Evolutionary conservation across 1,284 basidiomycete genomes (phyloP), one percentile per base, ranked within the genome.

Genomic region (Puccinia polysora): DNA sequence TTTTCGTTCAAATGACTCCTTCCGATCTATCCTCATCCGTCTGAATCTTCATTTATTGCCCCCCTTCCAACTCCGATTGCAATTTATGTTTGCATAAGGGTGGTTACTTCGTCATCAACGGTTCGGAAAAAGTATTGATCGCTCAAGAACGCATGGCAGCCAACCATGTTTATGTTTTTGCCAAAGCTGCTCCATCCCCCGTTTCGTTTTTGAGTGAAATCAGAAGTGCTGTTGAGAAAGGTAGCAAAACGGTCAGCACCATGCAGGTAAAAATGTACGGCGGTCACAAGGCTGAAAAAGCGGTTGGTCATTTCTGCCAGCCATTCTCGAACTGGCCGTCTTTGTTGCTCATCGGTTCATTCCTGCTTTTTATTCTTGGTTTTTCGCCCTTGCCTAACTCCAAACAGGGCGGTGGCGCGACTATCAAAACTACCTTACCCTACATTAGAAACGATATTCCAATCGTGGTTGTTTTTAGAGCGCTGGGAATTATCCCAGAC

Each of bases 141-240:
- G 95, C 96, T 0, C 95, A 98, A 80, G 95, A 98, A 81, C 87
- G 96, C 67, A 98, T 98, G 94, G 95, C 96, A 10, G 95, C 93
- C 47, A 98, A 98, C 81, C 94, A 97, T 78, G 96, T 99, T 77
- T 99, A 98, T 80, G 94, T 97, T 73, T 99, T 99, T 80, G 92
- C 94, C 73, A 98, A 98, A 81, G 91, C 91, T 0, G 90, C 97
- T 73, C 95, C 95, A 1, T 94, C 92, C 6, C 91, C 94, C 8
- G 91, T 97, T 80, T 95, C 89, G 75, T 97, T 92, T 81, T 85
- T 97, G 59, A 93, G 95, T 45, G 95, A 97, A 81, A 97, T 99
- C 80, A 89, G 96, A 76, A 94, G 90, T 81, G 94, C 94, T 14
- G 92, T 97, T 40, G 96, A 98, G 81, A 95, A 93, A 80, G 94